Percentiles rank a stretch among this genome's conserved stretches.
Conservation (phyloP, 2,329 filamentous ascomycete genomes). For the Emmonsiellopsis sp. region DNA sequence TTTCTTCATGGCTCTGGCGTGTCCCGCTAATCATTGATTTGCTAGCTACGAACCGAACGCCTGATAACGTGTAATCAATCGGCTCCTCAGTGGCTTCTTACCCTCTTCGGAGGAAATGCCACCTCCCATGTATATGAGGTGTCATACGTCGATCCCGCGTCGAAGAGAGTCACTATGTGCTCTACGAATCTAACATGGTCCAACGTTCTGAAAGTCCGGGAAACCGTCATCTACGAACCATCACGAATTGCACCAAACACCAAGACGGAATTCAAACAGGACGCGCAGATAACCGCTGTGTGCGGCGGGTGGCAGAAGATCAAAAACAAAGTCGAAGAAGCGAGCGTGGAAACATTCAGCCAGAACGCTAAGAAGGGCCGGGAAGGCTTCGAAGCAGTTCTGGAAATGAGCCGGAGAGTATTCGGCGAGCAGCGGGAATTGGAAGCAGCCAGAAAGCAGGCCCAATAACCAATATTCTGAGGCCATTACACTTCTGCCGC, state of each 20-base stretch:
- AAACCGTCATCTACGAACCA: conserved; percentile 83
- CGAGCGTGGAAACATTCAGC: conserved; percentile 75
- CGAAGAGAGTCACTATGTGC: conserved; percentile 90
- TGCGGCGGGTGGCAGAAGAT: conserved; percentile 97
- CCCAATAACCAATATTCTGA: not conserved
- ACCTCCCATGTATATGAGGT: conserved; percentile 89
- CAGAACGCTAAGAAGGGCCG: conserved; percentile 86
- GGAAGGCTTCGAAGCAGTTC: conserved; percentile 89
- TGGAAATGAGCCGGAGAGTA: conserved; percentile 84
- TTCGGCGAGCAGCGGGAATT: conserved; percentile 82
- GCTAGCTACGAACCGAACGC: conserved; percentile 62
- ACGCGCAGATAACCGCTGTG: conserved; percentile 84
- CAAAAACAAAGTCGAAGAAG: conserved; percentile 91
- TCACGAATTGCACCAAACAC: conserved; percentile 37
- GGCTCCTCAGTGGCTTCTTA: conserved; percentile 52
- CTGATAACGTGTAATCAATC: conserved; percentile 45
- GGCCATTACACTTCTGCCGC: not conserved
- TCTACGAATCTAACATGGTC: conserved; percentile 90
- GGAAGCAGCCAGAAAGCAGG: conserved; percentile 36
- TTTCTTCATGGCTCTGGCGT: not conserved
- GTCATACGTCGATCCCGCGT: conserved; percentile 78
- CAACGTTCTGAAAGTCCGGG: conserved; percentile 82
- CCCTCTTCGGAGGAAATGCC: conserved; percentile 68
- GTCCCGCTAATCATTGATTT: not conserved
- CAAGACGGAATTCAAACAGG: conserved; percentile 75